These are phyloP conservation scores for Moricandia arvensis DNA, from an alignment of 345 rosid genomes.

Conservation along the genomic window DNA sequence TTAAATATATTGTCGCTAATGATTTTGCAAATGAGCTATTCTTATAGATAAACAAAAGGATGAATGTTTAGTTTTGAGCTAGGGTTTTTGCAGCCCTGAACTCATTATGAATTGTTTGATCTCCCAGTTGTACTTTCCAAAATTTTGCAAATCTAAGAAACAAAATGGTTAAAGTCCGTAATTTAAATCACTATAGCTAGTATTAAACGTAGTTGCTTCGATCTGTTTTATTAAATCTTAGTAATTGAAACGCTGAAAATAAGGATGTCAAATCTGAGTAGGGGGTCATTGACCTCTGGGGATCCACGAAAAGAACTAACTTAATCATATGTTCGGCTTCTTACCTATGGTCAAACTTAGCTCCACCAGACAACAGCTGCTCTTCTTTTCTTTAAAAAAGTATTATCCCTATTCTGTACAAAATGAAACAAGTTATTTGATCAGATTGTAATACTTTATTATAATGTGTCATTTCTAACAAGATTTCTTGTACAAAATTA, in stretches of 20 bases:
- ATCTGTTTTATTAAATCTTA: neutral
- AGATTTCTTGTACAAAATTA: neutral
- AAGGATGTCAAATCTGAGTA: slow-evolving; percentile 30
- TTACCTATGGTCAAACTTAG: slow-evolving; percentile 33
- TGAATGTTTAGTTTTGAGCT: slow-evolving; percentile 1
- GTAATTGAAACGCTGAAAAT: neutral
- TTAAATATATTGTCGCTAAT: neutral
- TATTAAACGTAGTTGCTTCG: neutral
- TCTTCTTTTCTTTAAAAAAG: neutral
- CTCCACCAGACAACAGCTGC: slow-evolving; percentile 31
- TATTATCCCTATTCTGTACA: neutral
- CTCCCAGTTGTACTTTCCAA: neutral
- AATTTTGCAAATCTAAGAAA: neutral
- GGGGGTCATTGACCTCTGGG: slow-evolving; percentile 36
- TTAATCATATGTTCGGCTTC: slow-evolving; percentile 29
- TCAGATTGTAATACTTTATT: neutral
- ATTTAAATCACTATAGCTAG: neutral
- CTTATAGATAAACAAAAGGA: neutral
- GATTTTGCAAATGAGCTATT: neutral
- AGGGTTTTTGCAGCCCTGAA: neutral
- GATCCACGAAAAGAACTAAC: slow-evolving; percentile 28
- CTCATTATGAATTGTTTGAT: neutral
- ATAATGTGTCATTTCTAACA: neutral
- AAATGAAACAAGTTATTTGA: neutral
- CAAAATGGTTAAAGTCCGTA: neutral